Evolutionary conservation across 2,329 filamentous ascomycete genomes (phyloP).

Genomic region (Apiospora koreana): DNA sequence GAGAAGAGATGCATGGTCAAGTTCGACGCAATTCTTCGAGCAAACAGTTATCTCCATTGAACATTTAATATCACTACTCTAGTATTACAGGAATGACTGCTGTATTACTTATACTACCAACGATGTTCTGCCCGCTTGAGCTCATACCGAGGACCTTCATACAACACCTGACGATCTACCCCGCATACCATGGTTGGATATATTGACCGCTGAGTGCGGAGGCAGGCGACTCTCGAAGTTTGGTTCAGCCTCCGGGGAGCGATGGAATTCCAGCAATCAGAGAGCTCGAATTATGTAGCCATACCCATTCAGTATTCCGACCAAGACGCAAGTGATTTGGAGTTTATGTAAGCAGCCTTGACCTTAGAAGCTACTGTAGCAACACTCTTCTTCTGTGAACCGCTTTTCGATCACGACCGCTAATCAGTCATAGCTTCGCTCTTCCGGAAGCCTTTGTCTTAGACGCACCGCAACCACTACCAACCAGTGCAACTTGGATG

Average conservation of each 20-base stretch:
- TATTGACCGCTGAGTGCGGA: constrained; percentile 1
- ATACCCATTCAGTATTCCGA: neutral
- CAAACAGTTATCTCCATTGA: neutral
- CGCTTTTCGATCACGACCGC: too few species aligned
- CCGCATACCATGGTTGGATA: neutral
- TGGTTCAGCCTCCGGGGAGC: neutral
- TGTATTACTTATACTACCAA: neutral
- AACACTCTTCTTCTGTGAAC: neutral
- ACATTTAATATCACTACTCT: neutral
- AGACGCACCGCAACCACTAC: neutral
- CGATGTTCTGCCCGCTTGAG: neutral
- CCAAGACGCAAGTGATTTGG: neutral
- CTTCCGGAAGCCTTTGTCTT: neutral
- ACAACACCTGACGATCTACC: neutral
- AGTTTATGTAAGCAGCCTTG: neutral
- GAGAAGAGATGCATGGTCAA: neutral
- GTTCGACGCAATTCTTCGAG: neutral
- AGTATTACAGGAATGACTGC: too few species aligned
- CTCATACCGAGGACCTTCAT: neutral
- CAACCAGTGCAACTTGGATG: too few species aligned
- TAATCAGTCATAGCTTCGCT: neutral
- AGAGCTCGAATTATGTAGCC: neutral
- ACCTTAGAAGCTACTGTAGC: too few species aligned
- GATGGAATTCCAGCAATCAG: constrained; percentile 5
- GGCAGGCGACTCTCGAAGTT: neutral